Base-by-base conservation (phyloP, 2,329 filamentous ascomycete genomes). In the Fusarium devonianum region DNA sequence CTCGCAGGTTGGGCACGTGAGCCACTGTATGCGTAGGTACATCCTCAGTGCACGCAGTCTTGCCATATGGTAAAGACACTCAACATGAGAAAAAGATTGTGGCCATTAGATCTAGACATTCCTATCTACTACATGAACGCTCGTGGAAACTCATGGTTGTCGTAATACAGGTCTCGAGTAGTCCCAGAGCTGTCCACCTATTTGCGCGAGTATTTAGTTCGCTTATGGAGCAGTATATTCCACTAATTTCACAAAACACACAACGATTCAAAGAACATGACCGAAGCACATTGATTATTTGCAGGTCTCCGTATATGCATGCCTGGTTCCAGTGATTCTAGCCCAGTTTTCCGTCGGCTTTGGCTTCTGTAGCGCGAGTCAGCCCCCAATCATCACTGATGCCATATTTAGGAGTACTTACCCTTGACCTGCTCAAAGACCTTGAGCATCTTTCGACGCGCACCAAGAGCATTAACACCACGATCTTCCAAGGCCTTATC, bases 361-460 rank as follows among this genome's bases (percentile, higher is more conserved):
- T 89, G 61, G 88, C 88, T 68, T 90, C 88, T 86, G 64, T 49
- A 18, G 8, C 2, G 12, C 7, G 34, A 9, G 49, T 70, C 30
- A 71, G 64, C 37, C 34, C 13, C 25, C 36, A 13, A 17, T 41
- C 16, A 30, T 9, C 12, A n/a, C 13, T 9, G 13, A 14, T 14
- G 3, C 14, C 4, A 28, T 10, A 13, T 9, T n/a, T 11, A 6
- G 26, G 12, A 29, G 13, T 30, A 64, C 75, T 58, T 75, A 86
- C 84, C 89, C 74, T 86, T 91, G 67, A 97, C 93, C 78, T 97
- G 92, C 66, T 97, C 94, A 74, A 97, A 97, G 47, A 97, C 94
- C 84, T 99, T 99, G 53, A 99, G 78, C 90, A 99, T 95, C 83
- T 99, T 99, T 70, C 93, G 89, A 63, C 94, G 82, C 13, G 94